phyloP scores from a whole-genome alignment of 768 basidiomycete species.

The Arthromyces matolae region DNA sequence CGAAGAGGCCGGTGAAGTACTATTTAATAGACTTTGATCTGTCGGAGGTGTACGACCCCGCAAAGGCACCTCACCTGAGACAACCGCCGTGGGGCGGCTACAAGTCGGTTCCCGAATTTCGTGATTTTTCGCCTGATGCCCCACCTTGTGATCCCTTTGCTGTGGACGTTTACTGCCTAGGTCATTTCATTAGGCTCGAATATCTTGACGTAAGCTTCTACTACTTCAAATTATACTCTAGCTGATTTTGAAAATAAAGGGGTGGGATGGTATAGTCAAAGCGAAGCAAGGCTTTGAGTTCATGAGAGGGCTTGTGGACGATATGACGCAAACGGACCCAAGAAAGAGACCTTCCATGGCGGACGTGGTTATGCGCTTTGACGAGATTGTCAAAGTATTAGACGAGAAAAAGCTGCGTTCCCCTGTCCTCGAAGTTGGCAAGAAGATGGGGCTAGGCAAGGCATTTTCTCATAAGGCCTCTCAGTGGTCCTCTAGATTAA shows the following conservation, averaged over 20 bases:
- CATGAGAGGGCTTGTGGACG: constrained; percentile 24
- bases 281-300: constrained; percentile 26
- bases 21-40: constrained; percentile 31
- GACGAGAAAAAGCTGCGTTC: constrained; percentile 29
- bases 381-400: constrained; percentile 21
- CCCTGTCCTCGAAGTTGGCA: constrained; percentile 11
- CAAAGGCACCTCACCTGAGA: constrained; percentile 13
- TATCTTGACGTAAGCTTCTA: constrained; percentile 10
- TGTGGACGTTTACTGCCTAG: constrained; percentile 35
- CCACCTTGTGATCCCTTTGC: constrained; percentile 29
- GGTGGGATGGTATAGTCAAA: background rate
- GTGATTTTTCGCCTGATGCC: constrained; percentile 13
- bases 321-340: constrained; percentile 34
- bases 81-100: constrained; percentile 36
- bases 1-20: constrained; percentile 21
- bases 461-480: constrained; percentile 6
- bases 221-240: background rate
- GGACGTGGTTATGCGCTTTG: constrained; percentile 31
- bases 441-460: background rate
- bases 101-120: constrained; percentile 34
- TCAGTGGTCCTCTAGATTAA: background rate
- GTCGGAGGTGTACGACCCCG: constrained; percentile 22
- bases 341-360: constrained; percentile 32
- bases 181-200: constrained; percentile 25
- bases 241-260: background rate